Conservation (phyloP, 805 yeast genomes). For the Ogataea allantospora region DNA sequence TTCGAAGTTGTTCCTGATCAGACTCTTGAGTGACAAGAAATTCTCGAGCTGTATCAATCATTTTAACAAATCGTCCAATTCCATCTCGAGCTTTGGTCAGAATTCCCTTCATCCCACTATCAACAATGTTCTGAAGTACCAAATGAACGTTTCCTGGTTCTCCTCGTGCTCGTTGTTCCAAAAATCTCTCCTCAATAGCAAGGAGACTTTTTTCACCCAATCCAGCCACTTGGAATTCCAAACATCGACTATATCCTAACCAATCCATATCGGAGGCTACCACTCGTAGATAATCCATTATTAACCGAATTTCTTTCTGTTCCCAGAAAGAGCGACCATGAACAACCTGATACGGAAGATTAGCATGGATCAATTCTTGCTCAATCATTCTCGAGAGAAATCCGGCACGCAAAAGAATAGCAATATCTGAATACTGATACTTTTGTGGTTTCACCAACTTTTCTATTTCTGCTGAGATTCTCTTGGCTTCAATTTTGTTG, state of each 20-base stretch:
- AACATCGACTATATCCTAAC: slow-evolving; percentile 54
- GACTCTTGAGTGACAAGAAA: slow-evolving; percentile 10
- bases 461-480: slow-evolving; percentile 54
- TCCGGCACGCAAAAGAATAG: slow-evolving; percentile 68
- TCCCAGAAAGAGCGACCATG: slow-evolving; percentile 84
- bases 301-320: slow-evolving; percentile 58
- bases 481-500: slow-evolving; percentile 54
- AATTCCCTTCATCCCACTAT: slow-evolving; percentile 16
- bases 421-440: slow-evolving; percentile 53
- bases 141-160: slow-evolving; percentile 12
- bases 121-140: slow-evolving; percentile 14
- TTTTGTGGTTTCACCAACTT: slow-evolving; percentile 45
- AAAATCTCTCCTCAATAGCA: slow-evolving; percentile 19
- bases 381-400: slow-evolving; percentile 64
- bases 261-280: slow-evolving; percentile 58
- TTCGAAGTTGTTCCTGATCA: slow-evolving; percentile 9
- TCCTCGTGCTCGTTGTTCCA: slow-evolving; percentile 6
- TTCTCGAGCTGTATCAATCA: slow-evolving; percentile 26
- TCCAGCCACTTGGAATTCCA: slow-evolving; percentile 64
- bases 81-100: slow-evolving; percentile 22
- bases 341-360: slow-evolving; percentile 64
- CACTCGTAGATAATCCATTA: slow-evolving; percentile 65
- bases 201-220: slow-evolving; percentile 53
- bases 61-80: slow-evolving; percentile 30
- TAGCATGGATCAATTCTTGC: slow-evolving; percentile 49